Evolutionary conservation across 176 grass and related monocot species (phyloP).

Genomic region (Puccinellia tenuiflora): DNA sequence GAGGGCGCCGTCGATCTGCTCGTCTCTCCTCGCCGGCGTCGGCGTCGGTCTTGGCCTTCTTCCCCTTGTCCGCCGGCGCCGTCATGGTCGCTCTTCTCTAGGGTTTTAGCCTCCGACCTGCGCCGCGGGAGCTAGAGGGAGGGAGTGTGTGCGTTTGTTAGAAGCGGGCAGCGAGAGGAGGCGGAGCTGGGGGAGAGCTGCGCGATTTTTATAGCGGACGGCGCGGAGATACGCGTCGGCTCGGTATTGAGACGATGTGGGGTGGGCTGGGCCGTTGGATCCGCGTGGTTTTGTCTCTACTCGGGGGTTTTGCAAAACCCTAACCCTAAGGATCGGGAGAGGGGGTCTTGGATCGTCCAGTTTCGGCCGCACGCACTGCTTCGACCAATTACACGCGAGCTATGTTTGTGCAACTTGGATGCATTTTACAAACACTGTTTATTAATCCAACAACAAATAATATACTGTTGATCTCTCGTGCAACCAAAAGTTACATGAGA

Average conservation of each 20-base stretch:
- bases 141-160: neutral
- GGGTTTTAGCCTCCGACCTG: slow-evolving; percentile 42
- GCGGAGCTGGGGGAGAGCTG: slow-evolving; percentile 25
- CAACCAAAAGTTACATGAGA: no score
- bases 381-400: neutral
- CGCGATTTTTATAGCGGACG: slow-evolving; percentile 26
- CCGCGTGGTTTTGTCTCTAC: neutral
- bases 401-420: neutral
- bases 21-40: slow-evolving; percentile 55
- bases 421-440: neutral
- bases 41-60: slow-evolving; percentile 59
- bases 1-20: slow-evolving; percentile 68
- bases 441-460: no score
- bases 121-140: slow-evolving; percentile 3
- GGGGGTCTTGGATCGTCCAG: neutral
- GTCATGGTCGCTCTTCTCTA: slow-evolving; percentile 36
- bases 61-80: slow-evolving; percentile 72
- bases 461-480: no score
- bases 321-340: slow-evolving; percentile 41
- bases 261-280: slow-evolving; percentile 32
- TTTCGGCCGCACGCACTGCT: neutral
- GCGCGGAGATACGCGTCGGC: slow-evolving; percentile 38
- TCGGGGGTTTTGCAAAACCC: slow-evolving; percentile 40
- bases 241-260: neutral
- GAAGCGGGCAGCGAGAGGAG: slow-evolving; percentile 15